A percentile compares a stretch with the other conserved stretches of the same genome.
Conservation (phyloP, 1,284 basidiomycete genomes). For the Vanrija humicola region DNA sequence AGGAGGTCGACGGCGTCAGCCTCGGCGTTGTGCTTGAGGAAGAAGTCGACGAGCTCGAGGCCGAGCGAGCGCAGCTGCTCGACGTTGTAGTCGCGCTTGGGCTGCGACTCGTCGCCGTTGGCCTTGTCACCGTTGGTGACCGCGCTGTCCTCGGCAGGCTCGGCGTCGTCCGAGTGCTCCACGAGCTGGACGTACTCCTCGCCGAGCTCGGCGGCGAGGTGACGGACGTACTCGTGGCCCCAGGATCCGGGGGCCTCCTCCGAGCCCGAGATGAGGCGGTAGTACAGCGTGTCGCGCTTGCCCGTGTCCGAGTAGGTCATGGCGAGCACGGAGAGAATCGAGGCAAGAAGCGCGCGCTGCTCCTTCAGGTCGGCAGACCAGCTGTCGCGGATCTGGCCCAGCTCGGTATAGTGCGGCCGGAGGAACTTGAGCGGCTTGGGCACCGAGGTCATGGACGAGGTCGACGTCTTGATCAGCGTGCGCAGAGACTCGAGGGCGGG, state of each 20-base stretch:
- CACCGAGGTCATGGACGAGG: constrained; percentile 99
- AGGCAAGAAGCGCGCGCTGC: constrained; percentile 91
- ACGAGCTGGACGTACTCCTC: constrained; percentile 67
- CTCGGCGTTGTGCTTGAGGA: constrained; percentile 92
- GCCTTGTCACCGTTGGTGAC: constrained; percentile 18
- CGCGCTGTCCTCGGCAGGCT: constrained; percentile 27
- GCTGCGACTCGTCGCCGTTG: constrained; percentile 8
- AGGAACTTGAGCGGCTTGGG: constrained; percentile 99
- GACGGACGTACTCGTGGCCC: constrained; percentile 99
- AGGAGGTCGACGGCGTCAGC: constrained; percentile 96
- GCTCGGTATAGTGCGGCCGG: constrained; percentile 85
- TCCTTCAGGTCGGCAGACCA: constrained; percentile 64
- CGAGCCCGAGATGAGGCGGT: constrained; percentile 77
- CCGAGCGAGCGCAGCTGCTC: constrained; percentile 74
- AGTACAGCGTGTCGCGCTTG: constrained; percentile 91
- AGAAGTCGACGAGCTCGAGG: constrained; percentile 83
- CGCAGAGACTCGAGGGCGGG: constrained; percentile 92
- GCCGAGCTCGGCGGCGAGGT: constrained; percentile 92
- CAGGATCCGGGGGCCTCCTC: constrained; percentile 87
- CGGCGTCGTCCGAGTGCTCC: constrained; percentile 51
- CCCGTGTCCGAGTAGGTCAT: constrained; percentile 99
- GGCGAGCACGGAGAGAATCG: constrained; percentile 97
- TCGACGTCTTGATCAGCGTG: constrained; percentile 91
- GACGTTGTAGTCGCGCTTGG: constrained; percentile 31
- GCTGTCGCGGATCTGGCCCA: constrained; percentile 74